Evolutionary conservation across 495 filamentous ascomycete genomes (phyloP), one percentile per base, ranked within the genome.

Genomic region (Trypethelium eluteriae): DNA sequence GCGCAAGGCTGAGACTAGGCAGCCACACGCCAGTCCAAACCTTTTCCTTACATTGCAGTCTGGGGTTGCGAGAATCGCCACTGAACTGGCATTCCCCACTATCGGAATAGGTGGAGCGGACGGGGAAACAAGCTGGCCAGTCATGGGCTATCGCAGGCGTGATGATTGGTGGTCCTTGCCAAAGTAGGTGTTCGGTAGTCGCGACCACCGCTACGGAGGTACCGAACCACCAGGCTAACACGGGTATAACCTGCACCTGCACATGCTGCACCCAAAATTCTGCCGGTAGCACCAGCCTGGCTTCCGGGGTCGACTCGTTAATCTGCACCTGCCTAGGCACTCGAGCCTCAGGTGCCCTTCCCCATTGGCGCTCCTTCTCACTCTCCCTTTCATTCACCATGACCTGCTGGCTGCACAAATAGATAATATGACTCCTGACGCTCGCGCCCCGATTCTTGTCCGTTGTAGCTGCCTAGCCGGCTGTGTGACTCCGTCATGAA

Each of bases 371-470:
- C 53, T 3, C 6, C 32, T 59, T 9, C 7, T 36, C 32, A n/a
- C 32, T 14, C 3, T 32, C 14, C 6, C 18, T 59, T 11, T 18
- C 32, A 7, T 59, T 34, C 53, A 36, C 32, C 32, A 9, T 3
- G 25, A 59, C 32, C 7, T 18, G 25, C 25, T 25, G 7, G 32
- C 14, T 32, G 25, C 32, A 11, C 53, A 59, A 59, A 7, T 59
- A 59, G 53, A 35, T 59, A 59, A 59, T 59, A 18, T 36, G 49
- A 53, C 32, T 59, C 53, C 53, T 59, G 53, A 59, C 53, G n/a
- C 18, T 36, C 18, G 53, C 53, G 32, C 49, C 10, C 53, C 36
- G 25, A 18, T 59, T 36, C 18, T 59, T 6, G n/a, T 36, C 14
- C 32, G 53, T 59, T 32, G 53, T 59, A 34, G 53, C 53, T 59